phyloP scores from a whole-genome alignment of 352 stramenopile species.

The Chrysophaeum taylorii region DNA sequence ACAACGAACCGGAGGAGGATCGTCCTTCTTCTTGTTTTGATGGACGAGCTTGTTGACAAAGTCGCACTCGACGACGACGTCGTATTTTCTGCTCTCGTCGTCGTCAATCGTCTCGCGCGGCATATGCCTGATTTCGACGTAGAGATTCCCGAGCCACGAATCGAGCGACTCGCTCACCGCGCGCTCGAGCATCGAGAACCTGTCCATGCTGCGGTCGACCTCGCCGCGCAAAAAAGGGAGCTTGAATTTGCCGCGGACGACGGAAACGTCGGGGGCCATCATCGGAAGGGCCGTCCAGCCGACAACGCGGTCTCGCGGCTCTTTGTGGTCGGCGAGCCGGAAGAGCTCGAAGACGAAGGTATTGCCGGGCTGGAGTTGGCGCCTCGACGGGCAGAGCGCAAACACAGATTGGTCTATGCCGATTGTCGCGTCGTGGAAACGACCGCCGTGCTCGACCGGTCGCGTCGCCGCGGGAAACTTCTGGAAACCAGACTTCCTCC shows the following conservation, averaged over 20 bases:
- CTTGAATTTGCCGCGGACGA: conserved; percentile 63
- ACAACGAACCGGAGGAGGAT: too few species aligned
- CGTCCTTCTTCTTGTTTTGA: background rate
- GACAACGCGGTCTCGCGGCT: conserved; percentile 52
- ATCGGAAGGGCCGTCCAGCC: conserved; percentile 67
- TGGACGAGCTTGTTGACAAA: conserved; percentile 30
- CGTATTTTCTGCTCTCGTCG: too few species aligned
- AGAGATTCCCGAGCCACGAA: conserved; percentile 74
- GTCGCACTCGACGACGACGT: conserved; percentile 32
- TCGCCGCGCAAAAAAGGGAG: conserved; percentile 65
- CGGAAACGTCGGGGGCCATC: conserved; percentile 45
- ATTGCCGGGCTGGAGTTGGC: conserved; percentile 46
- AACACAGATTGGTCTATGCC: conserved; percentile 61
- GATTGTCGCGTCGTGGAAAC: conserved; percentile 68
- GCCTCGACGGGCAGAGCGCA: conserved; percentile 55
- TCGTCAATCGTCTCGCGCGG: conserved; percentile 22
- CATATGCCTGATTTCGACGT: conserved; percentile 55
- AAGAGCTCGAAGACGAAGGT: conserved; percentile 50
- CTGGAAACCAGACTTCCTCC: conserved; percentile 26
- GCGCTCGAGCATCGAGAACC: conserved; percentile 46
- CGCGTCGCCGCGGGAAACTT: conserved; percentile 41
- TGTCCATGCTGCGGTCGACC: conserved; percentile 43
- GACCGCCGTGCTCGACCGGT: conserved; percentile 59
- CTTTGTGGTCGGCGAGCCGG: conserved; percentile 19
- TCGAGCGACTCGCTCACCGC: conserved; percentile 57